These are phyloP conservation scores for Exophiala spinifera DNA, from an alignment of 2,329 filamentous ascomycete species.

Conservation along the genomic window DNA sequence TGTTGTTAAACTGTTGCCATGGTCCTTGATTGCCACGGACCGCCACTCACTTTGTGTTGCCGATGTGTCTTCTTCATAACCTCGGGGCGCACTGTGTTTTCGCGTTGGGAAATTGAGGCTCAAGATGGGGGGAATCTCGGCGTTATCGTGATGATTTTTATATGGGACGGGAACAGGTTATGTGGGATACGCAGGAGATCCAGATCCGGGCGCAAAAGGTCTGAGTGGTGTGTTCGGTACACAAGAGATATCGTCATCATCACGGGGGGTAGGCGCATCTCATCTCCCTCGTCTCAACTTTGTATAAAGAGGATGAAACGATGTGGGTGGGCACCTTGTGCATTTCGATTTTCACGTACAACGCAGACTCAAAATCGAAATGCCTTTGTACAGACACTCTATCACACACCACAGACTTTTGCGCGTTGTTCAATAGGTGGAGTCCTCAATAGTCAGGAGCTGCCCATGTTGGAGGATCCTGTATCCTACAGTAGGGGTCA, in stretches of 20 bases:
- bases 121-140: neutral
- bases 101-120: neutral
- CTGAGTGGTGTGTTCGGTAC: neutral
- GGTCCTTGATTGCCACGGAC: neutral
- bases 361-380: neutral
- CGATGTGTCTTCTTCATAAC: neutral
- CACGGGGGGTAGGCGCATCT: neutral
- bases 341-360: conserved; percentile 17
- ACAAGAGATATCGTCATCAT: neutral
- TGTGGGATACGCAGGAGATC: neutral
- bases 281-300: neutral
- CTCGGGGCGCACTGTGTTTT: neutral
- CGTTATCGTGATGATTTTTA: neutral
- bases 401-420: too few species aligned
- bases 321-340: conserved; percentile 28
- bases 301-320: conserved; percentile 15
- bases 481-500: too few species aligned
- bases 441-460: too few species aligned
- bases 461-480: neutral
- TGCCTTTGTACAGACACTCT: neutral
- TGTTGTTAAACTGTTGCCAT: neutral
- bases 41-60: too few species aligned
- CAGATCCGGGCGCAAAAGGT: neutral
- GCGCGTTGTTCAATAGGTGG: neutral
- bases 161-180: neutral